Percentiles rank a stretch among this genome's conserved stretches.
Evolutionary conservation across 306 rosid species (phyloP).

Genomic region (Cucumis cinereus): DNA sequence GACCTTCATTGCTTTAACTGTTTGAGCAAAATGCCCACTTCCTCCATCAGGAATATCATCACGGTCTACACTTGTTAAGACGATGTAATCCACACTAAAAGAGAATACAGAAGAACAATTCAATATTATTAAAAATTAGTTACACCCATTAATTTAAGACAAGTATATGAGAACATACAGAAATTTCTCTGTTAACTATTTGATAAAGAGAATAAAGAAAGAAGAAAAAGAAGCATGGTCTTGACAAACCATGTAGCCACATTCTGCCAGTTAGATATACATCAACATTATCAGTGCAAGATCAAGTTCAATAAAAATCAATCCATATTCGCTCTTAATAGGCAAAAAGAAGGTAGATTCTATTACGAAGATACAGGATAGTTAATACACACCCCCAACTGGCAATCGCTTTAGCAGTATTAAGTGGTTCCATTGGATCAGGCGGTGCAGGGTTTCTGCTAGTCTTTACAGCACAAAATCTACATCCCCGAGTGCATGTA

Average conservation of each 20-base stretch:
- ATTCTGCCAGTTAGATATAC: background rate
- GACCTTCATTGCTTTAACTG: slow-evolving; percentile 88
- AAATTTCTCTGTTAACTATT: background rate
- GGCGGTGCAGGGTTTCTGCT: slow-evolving; percentile 89
- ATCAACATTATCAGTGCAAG: background rate
- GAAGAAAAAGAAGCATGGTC: background rate
- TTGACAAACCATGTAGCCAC: background rate
- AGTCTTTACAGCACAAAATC: slow-evolving; percentile 95
- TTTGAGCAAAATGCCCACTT: slow-evolving; percentile 87
- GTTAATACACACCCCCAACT: slow-evolving; percentile 66
- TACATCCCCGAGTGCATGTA: slow-evolving; percentile 92
- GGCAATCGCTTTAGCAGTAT: slow-evolving; percentile 78
- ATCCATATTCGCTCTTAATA: background rate
- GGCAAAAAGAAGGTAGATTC: background rate
- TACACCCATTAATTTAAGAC: background rate
- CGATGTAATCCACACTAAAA: slow-evolving; percentile 75
- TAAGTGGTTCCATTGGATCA: slow-evolving; percentile 79
- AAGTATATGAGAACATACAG: background rate
- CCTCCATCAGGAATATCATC: slow-evolving; percentile 99
- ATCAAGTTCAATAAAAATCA: background rate
- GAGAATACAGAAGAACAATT: background rate
- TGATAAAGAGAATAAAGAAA: background rate
- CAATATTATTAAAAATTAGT: background rate
- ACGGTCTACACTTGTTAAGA: slow-evolving; percentile 88
- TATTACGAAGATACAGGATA: background rate